Conservation (phyloP, 139 green algal genomes). For the Trebouxia sp. region DNA sequence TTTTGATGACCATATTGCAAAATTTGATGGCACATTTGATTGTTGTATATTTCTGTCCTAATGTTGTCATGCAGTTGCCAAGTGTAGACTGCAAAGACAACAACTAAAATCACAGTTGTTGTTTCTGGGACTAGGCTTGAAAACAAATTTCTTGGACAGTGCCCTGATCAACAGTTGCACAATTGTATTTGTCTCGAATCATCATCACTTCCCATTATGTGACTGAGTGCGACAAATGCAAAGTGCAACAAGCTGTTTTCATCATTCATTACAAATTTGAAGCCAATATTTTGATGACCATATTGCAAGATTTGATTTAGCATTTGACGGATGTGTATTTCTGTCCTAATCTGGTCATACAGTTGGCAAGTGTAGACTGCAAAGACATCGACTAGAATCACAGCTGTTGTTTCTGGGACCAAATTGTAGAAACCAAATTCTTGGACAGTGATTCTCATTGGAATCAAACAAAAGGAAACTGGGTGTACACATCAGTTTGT, state of each 20-base stretch:
- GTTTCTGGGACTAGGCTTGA: no score
- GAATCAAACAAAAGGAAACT: slow-evolving; percentile 20
- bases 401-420: not conserved
- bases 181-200: slow-evolving; percentile 12
- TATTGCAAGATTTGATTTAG: slow-evolving; percentile 26
- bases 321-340: slow-evolving; percentile 18
- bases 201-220: slow-evolving; percentile 17
- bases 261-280: slow-evolving; percentile 25
- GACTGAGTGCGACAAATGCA: slow-evolving; percentile 12
- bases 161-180: slow-evolving; percentile 11
- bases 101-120: no score
- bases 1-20: slow-evolving; percentile 18
- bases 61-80: slow-evolving; percentile 20
- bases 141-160: no score
- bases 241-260: slow-evolving; percentile 21
- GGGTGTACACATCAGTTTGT: slow-evolving; percentile 22
- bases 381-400: not conserved
- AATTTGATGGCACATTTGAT: slow-evolving; percentile 11
- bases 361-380: slow-evolving; percentile 23
- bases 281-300: not conserved
- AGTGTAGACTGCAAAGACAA: no score
- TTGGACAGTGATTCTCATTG: slow-evolving; percentile 18
- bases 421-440: slow-evolving; percentile 19
- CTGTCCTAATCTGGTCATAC: slow-evolving; percentile 10
- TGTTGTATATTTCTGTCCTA: slow-evolving; percentile 11